Conservation (phyloP, 495 filamentous ascomycete species). For the Penicillium samsonianum region DNA sequence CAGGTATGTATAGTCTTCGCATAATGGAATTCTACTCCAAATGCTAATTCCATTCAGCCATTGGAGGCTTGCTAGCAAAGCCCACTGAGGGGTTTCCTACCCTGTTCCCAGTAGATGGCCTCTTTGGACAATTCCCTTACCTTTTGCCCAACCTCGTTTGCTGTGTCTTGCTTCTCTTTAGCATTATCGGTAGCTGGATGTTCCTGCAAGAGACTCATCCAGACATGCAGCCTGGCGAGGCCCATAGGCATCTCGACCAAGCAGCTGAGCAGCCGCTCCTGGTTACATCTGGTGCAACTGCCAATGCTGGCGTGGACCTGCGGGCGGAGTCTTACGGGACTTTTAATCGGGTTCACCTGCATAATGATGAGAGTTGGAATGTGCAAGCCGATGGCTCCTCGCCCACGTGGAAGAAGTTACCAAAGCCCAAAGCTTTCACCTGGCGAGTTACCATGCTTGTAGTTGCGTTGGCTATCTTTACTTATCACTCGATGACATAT, state of each 20-base stretch:
- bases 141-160: conserved; percentile 81
- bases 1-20: conserved; percentile 40
- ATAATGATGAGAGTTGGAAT: conserved; percentile 51
- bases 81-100: conserved; percentile 69
- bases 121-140: conserved; percentile 80
- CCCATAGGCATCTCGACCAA: conserved; percentile 48
- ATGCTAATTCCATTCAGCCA: conserved; percentile 46
- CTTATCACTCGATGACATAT: conserved; percentile 86
- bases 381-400: conserved; percentile 49
- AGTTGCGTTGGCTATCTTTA: conserved; percentile 75
- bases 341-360: conserved; percentile 60
- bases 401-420: conserved; percentile 31
- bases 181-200: conserved; percentile 71
- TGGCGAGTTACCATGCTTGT: conserved; percentile 69
- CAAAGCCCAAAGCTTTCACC: conserved; percentile 57
- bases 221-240: conserved; percentile 66
- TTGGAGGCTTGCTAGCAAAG: conserved; percentile 76
- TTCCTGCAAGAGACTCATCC: conserved; percentile 81
- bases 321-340: conserved; percentile 77
- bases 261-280: conserved; percentile 69
- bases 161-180: conserved; percentile 66
- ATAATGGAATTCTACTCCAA: not conserved
- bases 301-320: conserved; percentile 68
- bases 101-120: conserved; percentile 58
- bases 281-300: conserved; percentile 68